Conservation (phyloP, 2,329 filamentous ascomycete species). For the Cryoendolithus antarcticus region DNA sequence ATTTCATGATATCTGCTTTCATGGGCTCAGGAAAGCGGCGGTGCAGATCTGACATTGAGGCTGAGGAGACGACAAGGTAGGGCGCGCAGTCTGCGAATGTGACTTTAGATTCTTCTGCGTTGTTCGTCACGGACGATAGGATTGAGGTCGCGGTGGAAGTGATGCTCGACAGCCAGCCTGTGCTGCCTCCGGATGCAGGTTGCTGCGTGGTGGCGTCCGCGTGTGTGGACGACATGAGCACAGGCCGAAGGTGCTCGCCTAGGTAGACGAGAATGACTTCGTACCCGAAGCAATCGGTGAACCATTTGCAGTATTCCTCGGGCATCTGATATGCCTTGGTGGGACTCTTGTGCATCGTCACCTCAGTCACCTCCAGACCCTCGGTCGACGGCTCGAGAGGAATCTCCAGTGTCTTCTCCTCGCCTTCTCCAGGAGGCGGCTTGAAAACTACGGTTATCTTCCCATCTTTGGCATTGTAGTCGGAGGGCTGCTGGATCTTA, state of each 20-base stretch:
- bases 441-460: conserved; percentile 28
- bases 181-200: neutral
- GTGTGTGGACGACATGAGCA: conserved; percentile 25
- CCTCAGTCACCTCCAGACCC: conserved; percentile 24
- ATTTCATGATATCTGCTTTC: conserved; percentile 34
- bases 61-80: conserved; percentile 58
- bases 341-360: conserved; percentile 33
- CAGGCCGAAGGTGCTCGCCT: conserved; percentile 27
- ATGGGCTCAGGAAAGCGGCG: conserved; percentile 23
- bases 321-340: conserved; percentile 33
- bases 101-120: conserved; percentile 25
- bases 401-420: conserved; percentile 21
- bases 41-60: conserved; percentile 57
- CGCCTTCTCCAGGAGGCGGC: conserved; percentile 19
- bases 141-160: conserved; percentile 12
- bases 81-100: conserved; percentile 66
- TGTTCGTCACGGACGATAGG: conserved; percentile 5
- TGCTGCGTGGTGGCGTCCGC: neutral
- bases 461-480: conserved; percentile 18
- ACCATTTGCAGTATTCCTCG: conserved; percentile 30
- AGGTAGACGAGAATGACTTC: conserved; percentile 32
- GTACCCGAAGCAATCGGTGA: conserved; percentile 32
- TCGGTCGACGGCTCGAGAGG: conserved; percentile 28
- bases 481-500: conserved; percentile 20
- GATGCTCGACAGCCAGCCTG: conserved; percentile 23